A percentile compares a stretch with the other conserved stretches of the same genome.
phyloP scores from a whole-genome alignment of 306 rosid genomes.

The Begonia loranthoides region DNA sequence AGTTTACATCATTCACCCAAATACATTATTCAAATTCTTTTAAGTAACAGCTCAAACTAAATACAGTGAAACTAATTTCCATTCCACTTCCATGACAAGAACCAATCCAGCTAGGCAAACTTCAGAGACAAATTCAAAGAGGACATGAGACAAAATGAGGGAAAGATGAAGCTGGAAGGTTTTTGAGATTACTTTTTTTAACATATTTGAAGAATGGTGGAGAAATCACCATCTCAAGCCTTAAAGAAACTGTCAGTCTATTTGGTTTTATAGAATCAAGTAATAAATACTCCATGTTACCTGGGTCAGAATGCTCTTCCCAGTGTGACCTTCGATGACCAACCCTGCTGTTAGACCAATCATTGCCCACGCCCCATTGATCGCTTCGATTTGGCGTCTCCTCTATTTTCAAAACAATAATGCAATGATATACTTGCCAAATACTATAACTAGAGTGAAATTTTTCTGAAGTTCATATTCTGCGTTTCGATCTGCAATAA shows the following conservation, averaged over 20 bases:
- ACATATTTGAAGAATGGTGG: too few species aligned
- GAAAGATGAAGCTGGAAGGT: too few species aligned
- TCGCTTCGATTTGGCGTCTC: constrained; percentile 75
- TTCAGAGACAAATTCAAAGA: neutral
- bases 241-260: neutral
- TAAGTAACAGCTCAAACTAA: too few species aligned
- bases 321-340: constrained; percentile 74
- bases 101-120: neutral
- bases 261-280: neutral
- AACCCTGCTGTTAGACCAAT: constrained; percentile 81
- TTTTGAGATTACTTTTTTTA: too few species aligned
- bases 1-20: neutral
- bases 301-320: constrained; percentile 63
- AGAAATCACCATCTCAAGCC: neutral
- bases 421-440: constrained; percentile 2
- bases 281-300: constrained; percentile 16
- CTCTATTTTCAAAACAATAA: constrained; percentile 35
- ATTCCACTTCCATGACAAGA: neutral
- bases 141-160: too few species aligned
- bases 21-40: too few species aligned
- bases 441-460: neutral
- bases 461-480: neutral
- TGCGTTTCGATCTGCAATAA: too few species aligned
- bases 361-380: constrained; percentile 98
- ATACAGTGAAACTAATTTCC: neutral